phyloP scores from a whole-genome alignment of 108 stramenopile genomes.

The Pseudonitzschia delicatissima region DNA sequence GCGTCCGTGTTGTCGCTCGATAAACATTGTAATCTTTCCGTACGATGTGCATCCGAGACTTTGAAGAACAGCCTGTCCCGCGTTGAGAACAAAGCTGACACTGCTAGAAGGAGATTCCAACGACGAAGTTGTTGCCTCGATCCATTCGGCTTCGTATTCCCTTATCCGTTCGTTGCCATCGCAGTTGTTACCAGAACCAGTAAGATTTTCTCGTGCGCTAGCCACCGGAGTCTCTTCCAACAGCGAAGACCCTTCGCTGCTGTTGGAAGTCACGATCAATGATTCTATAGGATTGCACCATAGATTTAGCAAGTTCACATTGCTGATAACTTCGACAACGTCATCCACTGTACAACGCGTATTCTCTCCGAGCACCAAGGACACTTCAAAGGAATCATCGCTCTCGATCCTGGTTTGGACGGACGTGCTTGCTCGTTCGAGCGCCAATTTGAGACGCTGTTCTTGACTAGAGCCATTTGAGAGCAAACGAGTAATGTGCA shows the following conservation, averaged over 20 bases:
- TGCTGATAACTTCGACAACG: constrained; percentile 58
- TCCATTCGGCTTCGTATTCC: constrained; percentile 78
- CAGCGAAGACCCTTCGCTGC: constrained; percentile 26
- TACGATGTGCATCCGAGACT: constrained; percentile 29
- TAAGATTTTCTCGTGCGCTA: not conserved
- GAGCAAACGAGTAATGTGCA: not conserved
- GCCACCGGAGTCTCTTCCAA: too few relatives aligned
- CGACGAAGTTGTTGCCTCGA: constrained; percentile 58
- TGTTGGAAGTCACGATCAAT: constrained; percentile 53
- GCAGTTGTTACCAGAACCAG: constrained; percentile 3
- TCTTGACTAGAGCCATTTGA: not conserved
- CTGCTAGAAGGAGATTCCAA: constrained; percentile 39
- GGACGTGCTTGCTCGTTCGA: constrained; percentile 7
- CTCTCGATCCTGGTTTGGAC: constrained; percentile 16
- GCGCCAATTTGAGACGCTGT: not conserved
- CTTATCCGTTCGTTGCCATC: constrained; percentile 10
- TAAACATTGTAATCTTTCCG: constrained; percentile 65
- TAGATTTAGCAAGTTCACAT: constrained; percentile 51
- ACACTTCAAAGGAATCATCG: constrained; percentile 36
- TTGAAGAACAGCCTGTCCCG: constrained; percentile 15
- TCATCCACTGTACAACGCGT: constrained; percentile 21
- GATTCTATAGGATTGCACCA: constrained; percentile 72
- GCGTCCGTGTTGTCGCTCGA: constrained; percentile 58
- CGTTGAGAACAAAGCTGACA: constrained; percentile 21
- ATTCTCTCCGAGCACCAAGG: constrained; percentile 11